Conservation (phyloP, 495 filamentous ascomycete species). For the Letharia lupina region DNA sequence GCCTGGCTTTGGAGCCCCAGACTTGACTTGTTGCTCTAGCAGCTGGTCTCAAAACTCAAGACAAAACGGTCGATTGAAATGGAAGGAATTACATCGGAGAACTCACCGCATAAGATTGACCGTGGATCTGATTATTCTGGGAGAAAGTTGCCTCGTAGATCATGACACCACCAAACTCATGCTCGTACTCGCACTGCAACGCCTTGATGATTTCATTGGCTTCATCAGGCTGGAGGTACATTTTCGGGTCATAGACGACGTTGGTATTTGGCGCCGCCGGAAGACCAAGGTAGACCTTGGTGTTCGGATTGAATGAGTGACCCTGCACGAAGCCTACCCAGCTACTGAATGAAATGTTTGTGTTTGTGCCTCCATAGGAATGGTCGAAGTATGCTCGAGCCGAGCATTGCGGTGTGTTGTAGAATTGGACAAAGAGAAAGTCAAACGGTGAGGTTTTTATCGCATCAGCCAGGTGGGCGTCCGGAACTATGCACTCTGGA, state of each 20-base stretch:
- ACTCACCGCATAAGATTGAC: constrained; percentile 36
- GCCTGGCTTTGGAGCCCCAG: too few species aligned
- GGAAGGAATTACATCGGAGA: background rate
- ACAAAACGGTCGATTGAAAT: too few species aligned
- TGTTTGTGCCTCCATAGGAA: constrained; percentile 22
- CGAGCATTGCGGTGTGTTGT: constrained; percentile 47
- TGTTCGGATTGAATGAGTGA: constrained; percentile 49
- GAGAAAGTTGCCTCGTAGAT: constrained; percentile 60
- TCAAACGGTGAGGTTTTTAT: constrained; percentile 49
- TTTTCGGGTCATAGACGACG: constrained; percentile 14
- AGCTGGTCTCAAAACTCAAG: too few species aligned
- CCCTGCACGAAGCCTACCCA: constrained; percentile 68
- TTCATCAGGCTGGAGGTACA: constrained; percentile 43
- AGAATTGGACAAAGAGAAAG: constrained; percentile 65
- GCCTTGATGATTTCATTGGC: constrained; percentile 40
- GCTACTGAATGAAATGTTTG: constrained; percentile 57
- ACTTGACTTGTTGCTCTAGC: too few species aligned
- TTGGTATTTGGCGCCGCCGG: constrained; percentile 43
- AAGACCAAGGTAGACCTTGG: constrained; percentile 59
- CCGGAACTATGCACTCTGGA: constrained; percentile 52
- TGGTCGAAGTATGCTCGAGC: constrained; percentile 26
- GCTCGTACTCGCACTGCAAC: constrained; percentile 42
- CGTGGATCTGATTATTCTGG: constrained; percentile 39
- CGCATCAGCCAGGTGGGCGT: constrained; percentile 49
- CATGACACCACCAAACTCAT: constrained; percentile 61